Evolutionary conservation across 805 yeast species (phyloP), one percentile per base, ranked within the genome.

Genomic region (Lipomyces anomalus): DNA sequence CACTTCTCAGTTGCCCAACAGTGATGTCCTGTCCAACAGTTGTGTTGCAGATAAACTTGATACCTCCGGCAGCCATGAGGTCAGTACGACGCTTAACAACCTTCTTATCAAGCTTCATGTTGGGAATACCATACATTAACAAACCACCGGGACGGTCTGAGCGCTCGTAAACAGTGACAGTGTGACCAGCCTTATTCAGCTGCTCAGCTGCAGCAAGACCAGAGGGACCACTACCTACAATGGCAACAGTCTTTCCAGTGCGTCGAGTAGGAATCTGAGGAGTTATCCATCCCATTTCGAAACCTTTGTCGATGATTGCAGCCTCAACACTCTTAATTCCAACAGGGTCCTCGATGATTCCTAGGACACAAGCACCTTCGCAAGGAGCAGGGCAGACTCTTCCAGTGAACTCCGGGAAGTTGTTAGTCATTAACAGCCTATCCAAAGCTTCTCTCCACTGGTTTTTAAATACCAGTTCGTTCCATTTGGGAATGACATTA

Each of bases 371-470:
- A 2, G 97, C 95, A 59, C 97, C 97, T 67, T 89, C 95, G 72
- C 98, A 90, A 54, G 98, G 98, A 50, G 97, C 97, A 20, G 98
- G 98, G 70, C 98, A 90, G 53, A 90, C 90, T 69, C 97, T 80
- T 50, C 97, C 95, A 49, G 97, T 90, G 62, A 92, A 90, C 70
- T 92, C 97, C 20, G 97, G 97, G 84, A 92, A 90, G 70, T 92
- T 90, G 72, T 90, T 90, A 50, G 98, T 92, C 89, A 88, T 90
- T 64, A 85, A 69, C 64, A 90, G 75, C 58, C 95, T 77, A 64
- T 88, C 90, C 60, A 88, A 74, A 17, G 98, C 98, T 59, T 87
- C 89, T 61, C 73, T 79, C 97, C 97, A 90, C 63, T 90, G 80
- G 67, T 87, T 90, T 67, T 88, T 78, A 78, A 88, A 90, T 17